Evolutionary conservation across 78 protist genomes (phyloP).

Genomic region (Dictyostelium capitatum): DNA sequence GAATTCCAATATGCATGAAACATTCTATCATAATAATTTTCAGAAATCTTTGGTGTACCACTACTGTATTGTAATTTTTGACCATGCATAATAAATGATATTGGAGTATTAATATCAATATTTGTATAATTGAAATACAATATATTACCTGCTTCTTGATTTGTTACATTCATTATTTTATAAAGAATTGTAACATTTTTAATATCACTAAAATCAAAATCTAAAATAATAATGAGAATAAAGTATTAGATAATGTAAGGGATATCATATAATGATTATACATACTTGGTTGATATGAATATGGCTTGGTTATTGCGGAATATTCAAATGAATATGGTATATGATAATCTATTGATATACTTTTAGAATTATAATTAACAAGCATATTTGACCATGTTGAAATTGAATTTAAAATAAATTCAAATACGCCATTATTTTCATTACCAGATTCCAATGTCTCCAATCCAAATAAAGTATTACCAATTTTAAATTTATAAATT

Average conservation of each 20-base stretch:
- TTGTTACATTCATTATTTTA: not conserved
- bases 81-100: no score
- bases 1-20: not conserved
- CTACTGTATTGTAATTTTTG: no score
- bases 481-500: not conserved
- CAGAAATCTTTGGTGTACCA: no score
- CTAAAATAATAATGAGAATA: no score
- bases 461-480: not conserved
- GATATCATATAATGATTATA: not conserved
- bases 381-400: no score
- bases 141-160: not conserved
- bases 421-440: not conserved
- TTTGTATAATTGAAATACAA: constrained; percentile 6
- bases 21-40: no score
- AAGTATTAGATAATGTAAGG: not conserved
- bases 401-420: no score
- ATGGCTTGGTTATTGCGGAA: no score
- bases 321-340: no score
- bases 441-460: not conserved
- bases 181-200: not conserved
- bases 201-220: not conserved
- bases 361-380: not conserved
- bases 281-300: no score
- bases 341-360: no score
- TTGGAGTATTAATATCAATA: not conserved